Percentiles rank a stretch among this genome's conserved stretches.
These are phyloP conservation scores for Selaginella moellendorffii DNA, from an alignment of 75 land plant species.

Conservation along the genomic window DNA sequence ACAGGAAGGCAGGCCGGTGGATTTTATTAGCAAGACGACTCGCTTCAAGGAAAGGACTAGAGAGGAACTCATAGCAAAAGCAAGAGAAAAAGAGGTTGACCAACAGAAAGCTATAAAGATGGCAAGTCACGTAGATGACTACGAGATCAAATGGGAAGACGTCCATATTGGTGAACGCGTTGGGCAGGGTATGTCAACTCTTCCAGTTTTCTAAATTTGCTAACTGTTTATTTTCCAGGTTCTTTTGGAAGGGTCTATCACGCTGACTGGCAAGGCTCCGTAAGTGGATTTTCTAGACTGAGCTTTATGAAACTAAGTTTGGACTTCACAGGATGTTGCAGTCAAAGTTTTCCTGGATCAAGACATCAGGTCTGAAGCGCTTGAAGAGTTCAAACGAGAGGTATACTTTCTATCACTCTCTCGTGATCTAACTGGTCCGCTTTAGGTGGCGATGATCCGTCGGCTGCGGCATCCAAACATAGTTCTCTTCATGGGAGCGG, in stretches of 20 bases:
- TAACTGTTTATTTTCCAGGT: neutral
- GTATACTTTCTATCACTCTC: neutral
- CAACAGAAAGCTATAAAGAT: constrained; percentile 38
- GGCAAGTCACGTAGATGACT: constrained; percentile 50
- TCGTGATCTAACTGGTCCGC: neutral
- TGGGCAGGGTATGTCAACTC: constrained; percentile 47
- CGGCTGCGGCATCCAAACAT: constrained; percentile 4
- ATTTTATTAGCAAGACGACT: neutral
- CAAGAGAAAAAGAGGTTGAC: neutral
- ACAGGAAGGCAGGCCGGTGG: neutral
- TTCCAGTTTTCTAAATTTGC: neutral
- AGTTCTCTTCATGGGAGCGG: constrained; percentile 6
- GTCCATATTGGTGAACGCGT: constrained; percentile 71
- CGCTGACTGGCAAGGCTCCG: neutral
- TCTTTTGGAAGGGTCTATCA: neutral
- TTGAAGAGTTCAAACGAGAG: constrained; percentile 4
- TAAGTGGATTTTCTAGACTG: neutral
- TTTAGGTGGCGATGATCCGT: constrained; percentile 5
- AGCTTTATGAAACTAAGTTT: neutral
- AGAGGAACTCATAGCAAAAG: too few species aligned
- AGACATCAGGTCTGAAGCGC: constrained; percentile 1
- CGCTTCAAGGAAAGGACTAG: neutral
- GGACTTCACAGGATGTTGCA: neutral
- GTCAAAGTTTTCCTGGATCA: constrained; percentile 10
- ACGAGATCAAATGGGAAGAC: constrained; percentile 78